A percentile compares a stretch with the other conserved stretches of the same genome.
These are phyloP conservation scores for Theileria sp. DNA, from an alignment of 169 alveolate species.

Conservation along the genomic window DNA sequence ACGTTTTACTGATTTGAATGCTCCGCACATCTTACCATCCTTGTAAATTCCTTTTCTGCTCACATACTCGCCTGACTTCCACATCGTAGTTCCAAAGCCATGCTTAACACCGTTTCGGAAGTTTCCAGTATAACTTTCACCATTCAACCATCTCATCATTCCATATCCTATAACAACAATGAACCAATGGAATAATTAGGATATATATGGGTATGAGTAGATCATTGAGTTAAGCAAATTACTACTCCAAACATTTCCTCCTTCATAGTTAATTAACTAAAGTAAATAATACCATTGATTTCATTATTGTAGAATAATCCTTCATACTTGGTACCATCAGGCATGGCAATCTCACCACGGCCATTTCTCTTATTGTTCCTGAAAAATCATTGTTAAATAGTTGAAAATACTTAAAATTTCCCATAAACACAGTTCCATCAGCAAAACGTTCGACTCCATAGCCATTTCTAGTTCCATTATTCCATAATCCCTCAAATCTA, in stretches of 20 bases:
- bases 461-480: conserved; percentile 71
- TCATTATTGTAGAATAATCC: conserved; percentile 49
- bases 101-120: conserved; percentile 54
- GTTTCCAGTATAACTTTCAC: conserved; percentile 54
- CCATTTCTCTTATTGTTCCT: conserved; percentile 53
- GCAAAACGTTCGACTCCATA: conserved; percentile 76
- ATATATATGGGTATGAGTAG: not conserved
- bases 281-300: conserved; percentile 5
- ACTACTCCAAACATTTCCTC: not conserved
- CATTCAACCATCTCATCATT: conserved; percentile 60
- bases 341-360: conserved; percentile 47
- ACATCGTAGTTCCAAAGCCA: conserved; percentile 48
- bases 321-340: conserved; percentile 55
- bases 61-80: conserved; percentile 34
- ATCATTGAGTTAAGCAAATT: not conserved
- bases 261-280: not conserved
- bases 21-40: conserved; percentile 54
- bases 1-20: conserved; percentile 46
- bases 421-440: conserved; percentile 76
- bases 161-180: conserved; percentile 31
- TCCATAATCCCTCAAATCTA: conserved; percentile 74
- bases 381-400: not conserved
- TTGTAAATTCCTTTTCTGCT: conserved; percentile 51
- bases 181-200: not conserved
- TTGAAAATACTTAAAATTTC: conserved; percentile 42